A percentile compares a stretch with the other conserved stretches of the same genome.
Conservation (phyloP, 2,329 filamentous ascomycete genomes). For the Aspergillus udagawae region DNA sequence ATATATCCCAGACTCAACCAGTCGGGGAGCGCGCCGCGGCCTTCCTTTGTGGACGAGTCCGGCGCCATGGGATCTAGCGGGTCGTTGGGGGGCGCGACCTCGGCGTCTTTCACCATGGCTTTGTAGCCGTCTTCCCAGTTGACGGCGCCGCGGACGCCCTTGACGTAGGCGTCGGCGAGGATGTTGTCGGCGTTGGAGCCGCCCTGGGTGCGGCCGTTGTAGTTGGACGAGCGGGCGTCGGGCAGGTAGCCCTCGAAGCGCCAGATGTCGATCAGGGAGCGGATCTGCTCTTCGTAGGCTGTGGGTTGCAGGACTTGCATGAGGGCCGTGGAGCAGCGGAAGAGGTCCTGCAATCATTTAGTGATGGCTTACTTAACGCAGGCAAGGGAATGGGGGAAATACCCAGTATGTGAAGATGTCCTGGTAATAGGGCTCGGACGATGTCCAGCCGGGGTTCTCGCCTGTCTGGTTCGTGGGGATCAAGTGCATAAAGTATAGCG, state of each 20-base stretch:
- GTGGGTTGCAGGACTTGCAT: slow-evolving; percentile 62
- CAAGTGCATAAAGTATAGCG: slow-evolving; percentile 66
- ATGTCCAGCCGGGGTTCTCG: slow-evolving; percentile 65
- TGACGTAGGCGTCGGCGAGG: slow-evolving; percentile 68
- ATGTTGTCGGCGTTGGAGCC: slow-evolving; percentile 69
- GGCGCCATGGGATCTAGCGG: slow-evolving; percentile 50
- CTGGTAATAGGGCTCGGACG: slow-evolving; percentile 65
- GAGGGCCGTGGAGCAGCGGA: slow-evolving; percentile 62
- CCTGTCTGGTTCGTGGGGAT: slow-evolving; percentile 67
- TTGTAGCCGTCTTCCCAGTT: slow-evolving; percentile 62
- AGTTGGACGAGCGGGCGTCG: slow-evolving; percentile 64
- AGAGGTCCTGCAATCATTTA: slow-evolving; percentile 40
- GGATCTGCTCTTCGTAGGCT: slow-evolving; percentile 62
- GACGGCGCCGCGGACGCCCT: slow-evolving; percentile 57
- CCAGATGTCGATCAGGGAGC: slow-evolving; percentile 66
- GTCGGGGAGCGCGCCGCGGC: slow-evolving; percentile 64
- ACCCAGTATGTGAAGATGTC: slow-evolving; percentile 68
- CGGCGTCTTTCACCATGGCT: slow-evolving; percentile 65
- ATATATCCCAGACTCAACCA: slow-evolving; percentile 65
- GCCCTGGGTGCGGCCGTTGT: slow-evolving; percentile 65
- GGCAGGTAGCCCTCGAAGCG: slow-evolving; percentile 61
- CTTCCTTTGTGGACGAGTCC: slow-evolving; percentile 63
- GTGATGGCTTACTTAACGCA: too few species aligned
- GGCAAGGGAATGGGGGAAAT: slow-evolving; percentile 1
- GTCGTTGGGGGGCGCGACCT: slow-evolving; percentile 58